phyloP scores from a whole-genome alignment of 768 basidiomycete genomes.

The Agaricus blazei region DNA sequence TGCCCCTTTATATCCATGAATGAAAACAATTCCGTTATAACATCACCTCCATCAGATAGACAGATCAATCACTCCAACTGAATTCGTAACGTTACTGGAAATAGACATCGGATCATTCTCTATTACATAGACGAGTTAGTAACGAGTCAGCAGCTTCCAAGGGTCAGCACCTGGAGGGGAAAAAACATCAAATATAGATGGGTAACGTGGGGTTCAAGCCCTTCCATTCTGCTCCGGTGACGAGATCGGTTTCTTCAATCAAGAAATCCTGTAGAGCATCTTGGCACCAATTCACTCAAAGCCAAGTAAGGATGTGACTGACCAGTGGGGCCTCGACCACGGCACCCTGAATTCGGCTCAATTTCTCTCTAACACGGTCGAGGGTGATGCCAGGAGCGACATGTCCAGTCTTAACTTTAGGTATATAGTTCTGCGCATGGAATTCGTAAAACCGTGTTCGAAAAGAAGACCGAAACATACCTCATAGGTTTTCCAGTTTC shows the following conservation, averaged over 20 bases:
- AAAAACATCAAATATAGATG: conserved; percentile 57
- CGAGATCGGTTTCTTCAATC: conserved; percentile 72
- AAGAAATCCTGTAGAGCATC: conserved; percentile 63
- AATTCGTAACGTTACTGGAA: background rate
- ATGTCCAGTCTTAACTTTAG: conserved; percentile 77
- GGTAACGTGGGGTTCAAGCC: conserved; percentile 75
- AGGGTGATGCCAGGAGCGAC: conserved; percentile 67
- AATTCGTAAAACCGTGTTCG: background rate
- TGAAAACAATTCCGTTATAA: background rate
- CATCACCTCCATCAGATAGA: background rate
- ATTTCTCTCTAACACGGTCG: conserved; percentile 67
- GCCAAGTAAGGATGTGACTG: conserved; percentile 4
- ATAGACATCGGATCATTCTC: background rate
- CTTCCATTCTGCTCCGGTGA: conserved; percentile 66
- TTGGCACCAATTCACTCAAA: background rate
- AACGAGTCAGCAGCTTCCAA: too few species aligned
- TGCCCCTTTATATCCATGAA: background rate
- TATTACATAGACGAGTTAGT: too few species aligned
- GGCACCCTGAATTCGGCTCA: conserved; percentile 62
- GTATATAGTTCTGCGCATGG: conserved; percentile 56
- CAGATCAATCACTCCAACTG: background rate
- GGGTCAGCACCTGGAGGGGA: too few species aligned
- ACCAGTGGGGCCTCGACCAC: conserved; percentile 78
- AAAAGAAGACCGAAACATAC: conserved; percentile 31
- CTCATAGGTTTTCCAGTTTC: conserved; percentile 74